Evolutionary conservation across 169 alveolate species (phyloP).

Genomic region (Plasmodium chabaudi): DNA sequence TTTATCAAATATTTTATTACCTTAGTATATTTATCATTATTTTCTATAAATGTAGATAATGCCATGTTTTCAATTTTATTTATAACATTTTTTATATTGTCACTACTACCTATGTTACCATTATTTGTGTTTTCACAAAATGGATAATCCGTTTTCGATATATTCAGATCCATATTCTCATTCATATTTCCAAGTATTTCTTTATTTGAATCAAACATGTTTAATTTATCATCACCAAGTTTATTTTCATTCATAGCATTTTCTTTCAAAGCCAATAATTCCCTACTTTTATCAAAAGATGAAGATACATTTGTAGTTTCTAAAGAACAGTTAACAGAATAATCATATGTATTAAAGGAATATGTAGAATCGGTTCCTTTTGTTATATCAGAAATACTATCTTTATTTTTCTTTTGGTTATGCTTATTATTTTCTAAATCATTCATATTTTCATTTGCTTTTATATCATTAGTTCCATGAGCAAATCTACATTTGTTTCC

Average conservation of each 20-base stretch:
- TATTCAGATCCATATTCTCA: conserved; percentile 10
- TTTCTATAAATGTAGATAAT: conserved; percentile 65
- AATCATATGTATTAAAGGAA: conserved; percentile 64
- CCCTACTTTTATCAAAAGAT: conserved; percentile 54
- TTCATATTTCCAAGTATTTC: conserved; percentile 4
- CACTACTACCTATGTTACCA: conserved; percentile 4
- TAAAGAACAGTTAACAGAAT: conserved; percentile 27
- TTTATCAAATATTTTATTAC: conserved; percentile 59
- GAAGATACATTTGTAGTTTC: conserved; percentile 61
- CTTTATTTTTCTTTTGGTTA: conserved; percentile 33
- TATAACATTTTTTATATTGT: conserved; percentile 31
- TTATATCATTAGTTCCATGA: conserved; percentile 80
- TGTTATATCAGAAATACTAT: conserved; percentile 22
- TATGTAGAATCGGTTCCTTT: conserved; percentile 67
- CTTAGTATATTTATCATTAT: conserved; percentile 61
- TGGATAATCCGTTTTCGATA: not conserved
- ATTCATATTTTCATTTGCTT: conserved; percentile 38
- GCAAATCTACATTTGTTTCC: conserved; percentile 84
- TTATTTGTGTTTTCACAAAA: conserved; percentile 24
- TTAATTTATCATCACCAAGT: conserved; percentile 4
- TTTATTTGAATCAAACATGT: not conserved
- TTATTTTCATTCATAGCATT: conserved; percentile 1
- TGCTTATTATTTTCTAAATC: conserved; percentile 3
- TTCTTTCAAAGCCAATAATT: conserved; percentile 1
- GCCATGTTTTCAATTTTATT: conserved; percentile 64